Evolutionary conservation across 169 alveolate species (phyloP), one percentile per base, ranked within the genome.

Genomic region (Plasmodium yoelii): DNA sequence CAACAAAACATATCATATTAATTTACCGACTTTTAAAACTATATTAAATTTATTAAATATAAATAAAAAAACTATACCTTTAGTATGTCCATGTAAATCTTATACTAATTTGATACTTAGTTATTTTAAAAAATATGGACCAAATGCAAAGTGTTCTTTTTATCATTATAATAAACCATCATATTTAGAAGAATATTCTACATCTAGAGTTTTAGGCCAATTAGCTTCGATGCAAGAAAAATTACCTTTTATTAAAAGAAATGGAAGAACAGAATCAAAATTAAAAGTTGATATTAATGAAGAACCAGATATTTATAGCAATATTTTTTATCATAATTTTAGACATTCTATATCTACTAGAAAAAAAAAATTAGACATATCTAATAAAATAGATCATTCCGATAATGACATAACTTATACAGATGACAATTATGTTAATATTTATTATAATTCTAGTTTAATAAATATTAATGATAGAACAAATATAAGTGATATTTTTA

Each of bases 51-150:
- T 67, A 24, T 49, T 82, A 82, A 82, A 82, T 44, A 53, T 67
- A 67, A 82, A 82, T 39, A 47, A 42, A 67, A 2, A 67, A 15
- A 82, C 90, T 12, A 82, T 82, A 44, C 80, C 90, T 19, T 59
- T 67, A 42, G 55, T 22, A 13, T 82, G 90, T 24, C 67, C 84
- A 13, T 82, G 90, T 26, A 82, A 82, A 39, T 67, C 28, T 10
- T 82, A 82, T 71, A 8, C 73, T 10, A 64, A 77, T 42, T 26
- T 3, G 28, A 64, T 63, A 24, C 47, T 63, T 57, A 63, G 74
- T 51, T 77, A 77, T 57, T 49, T 39, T 18, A 53, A 63, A 44
- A 68, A 64, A 42, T 77, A 77, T 44, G 65, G 18, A 49, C 15
- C 56, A 5, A 47, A 7, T 13, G 15, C 65, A 69, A 77, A 24